These are phyloP conservation scores for Sugiyamaella lignohabitans DNA, from an alignment of 805 yeast genomes.

Conservation along the genomic window DNA sequence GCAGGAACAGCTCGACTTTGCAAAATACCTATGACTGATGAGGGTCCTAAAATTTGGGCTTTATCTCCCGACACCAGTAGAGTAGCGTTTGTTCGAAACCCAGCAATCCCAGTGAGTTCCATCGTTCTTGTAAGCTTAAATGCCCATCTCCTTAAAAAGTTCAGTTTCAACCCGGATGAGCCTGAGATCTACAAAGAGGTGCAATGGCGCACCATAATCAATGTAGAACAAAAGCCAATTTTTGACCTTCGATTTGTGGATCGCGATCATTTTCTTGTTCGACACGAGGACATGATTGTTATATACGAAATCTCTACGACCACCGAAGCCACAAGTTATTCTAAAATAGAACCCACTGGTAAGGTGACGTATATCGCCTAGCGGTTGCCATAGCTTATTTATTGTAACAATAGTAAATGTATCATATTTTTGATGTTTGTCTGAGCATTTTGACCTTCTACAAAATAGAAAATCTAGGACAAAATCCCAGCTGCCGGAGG, in stretches of 20 bases:
- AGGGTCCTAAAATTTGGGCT: not conserved
- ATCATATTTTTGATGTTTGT: too few species aligned
- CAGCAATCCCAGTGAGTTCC: not conserved
- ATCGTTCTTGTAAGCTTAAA: not conserved
- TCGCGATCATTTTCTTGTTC: slow-evolving; percentile 6
- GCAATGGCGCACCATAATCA: not conserved
- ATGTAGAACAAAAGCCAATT: not conserved
- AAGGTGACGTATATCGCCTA: not conserved
- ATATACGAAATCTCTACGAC: slow-evolving; percentile 3
- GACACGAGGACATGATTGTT: not conserved
- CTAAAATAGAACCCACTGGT: slow-evolving; percentile 1
- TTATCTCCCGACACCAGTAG: slow-evolving; percentile 1
- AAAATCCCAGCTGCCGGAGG: too few species aligned
- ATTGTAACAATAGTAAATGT: not conserved
- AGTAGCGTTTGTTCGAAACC: not conserved
- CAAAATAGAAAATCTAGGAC: too few species aligned
- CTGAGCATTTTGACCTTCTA: too few species aligned
- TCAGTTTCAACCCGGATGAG: not conserved
- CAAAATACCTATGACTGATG: not conserved
- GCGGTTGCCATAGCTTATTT: not conserved
- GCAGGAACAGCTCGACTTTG: not conserved
- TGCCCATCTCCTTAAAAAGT: not conserved
- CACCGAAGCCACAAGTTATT: not conserved
- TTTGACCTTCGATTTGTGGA: slow-evolving; percentile 3
- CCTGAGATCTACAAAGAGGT: not conserved